Percentiles rank a stretch among this genome's conserved stretches.
phyloP scores from a whole-genome alignment of 306 rosid species.

The Datisca glomerata region DNA sequence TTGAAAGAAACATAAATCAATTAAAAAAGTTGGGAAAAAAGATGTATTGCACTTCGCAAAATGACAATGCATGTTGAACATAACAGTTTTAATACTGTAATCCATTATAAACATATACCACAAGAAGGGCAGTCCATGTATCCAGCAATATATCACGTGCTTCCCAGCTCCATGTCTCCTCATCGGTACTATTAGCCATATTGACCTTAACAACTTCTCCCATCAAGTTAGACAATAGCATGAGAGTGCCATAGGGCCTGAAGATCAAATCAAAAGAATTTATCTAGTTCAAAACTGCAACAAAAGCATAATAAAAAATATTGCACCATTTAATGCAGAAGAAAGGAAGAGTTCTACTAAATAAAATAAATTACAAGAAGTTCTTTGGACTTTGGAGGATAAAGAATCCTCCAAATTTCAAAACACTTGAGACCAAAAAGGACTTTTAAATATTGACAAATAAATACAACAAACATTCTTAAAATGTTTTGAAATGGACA shows the following conservation, averaged over 20 bases:
- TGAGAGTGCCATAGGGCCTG: slow-evolving; percentile 72
- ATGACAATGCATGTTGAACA: background rate
- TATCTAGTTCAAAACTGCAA: slow-evolving; percentile 9
- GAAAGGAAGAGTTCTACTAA: background rate
- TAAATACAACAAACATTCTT: too few relatives aligned
- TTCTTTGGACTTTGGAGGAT: too few relatives aligned
- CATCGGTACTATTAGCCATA: slow-evolving; percentile 48
- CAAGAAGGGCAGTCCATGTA: slow-evolving; percentile 78
- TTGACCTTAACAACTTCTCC: slow-evolving; percentile 73
- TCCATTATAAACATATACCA: slow-evolving; percentile 29
- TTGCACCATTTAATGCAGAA: background rate
- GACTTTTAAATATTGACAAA: too few relatives aligned
- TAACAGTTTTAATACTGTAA: background rate
- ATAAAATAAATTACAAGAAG: too few relatives aligned
- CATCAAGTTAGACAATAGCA: slow-evolving; percentile 61
- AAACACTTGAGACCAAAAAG: too few relatives aligned
- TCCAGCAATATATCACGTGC: slow-evolving; percentile 89
- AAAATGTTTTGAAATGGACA: too few relatives aligned
- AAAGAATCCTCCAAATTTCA: too few relatives aligned
- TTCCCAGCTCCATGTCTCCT: slow-evolving; percentile 90
- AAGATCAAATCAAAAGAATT: slow-evolving; percentile 22
- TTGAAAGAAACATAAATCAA: too few relatives aligned
- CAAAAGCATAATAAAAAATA: background rate
- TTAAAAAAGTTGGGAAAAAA: too few relatives aligned
- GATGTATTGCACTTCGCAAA: too few relatives aligned